A percentile compares a stretch with the other conserved stretches of the same genome.
Evolutionary conservation across 371 early-diverging fungal species (phyloP).

Genomic region (Apophysomyces trapeziformis): DNA sequence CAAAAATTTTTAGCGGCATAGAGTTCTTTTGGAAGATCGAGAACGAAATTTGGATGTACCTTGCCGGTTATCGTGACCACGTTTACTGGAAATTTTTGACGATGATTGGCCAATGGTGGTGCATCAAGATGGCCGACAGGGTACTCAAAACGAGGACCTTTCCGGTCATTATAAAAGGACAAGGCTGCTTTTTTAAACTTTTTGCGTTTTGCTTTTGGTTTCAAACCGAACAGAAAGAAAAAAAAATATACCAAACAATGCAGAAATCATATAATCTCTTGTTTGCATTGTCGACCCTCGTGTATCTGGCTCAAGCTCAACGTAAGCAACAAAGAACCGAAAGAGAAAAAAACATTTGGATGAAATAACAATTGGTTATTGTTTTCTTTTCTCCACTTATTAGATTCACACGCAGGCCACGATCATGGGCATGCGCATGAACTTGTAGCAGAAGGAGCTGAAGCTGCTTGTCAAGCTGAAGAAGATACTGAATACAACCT

Average conservation of each 20-base stretch:
- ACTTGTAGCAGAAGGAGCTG: background rate
- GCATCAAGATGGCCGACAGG: background rate
- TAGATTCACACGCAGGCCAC: constrained; percentile 7
- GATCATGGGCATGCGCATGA: constrained; percentile 11
- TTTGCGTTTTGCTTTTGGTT: background rate
- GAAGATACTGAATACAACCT: constrained; percentile 12
- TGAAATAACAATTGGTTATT: too few relatives aligned
- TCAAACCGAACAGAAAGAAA: background rate
- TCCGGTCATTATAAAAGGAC: constrained; percentile 14
- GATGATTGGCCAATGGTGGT: constrained; percentile 11
- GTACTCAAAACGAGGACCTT: constrained; percentile 9
- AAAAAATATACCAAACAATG: background rate
- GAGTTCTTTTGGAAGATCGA: background rate
- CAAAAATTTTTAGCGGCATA: background rate
- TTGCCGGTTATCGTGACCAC: constrained; percentile 11
- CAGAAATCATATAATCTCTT: constrained; percentile 2
- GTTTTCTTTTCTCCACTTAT: background rate
- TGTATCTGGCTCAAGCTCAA: constrained; percentile 13
- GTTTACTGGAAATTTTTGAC: constrained; percentile 16
- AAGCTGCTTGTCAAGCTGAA: constrained; percentile 13
- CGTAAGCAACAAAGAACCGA: constrained; percentile 1
- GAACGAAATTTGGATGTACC: constrained; percentile 14
- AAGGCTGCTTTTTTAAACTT: background rate
- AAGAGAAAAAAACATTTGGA: background rate
- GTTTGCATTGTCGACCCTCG: background rate